Base-by-base conservation (phyloP, 1,284 basidiomycete species). In the Moesziomyces aphidis region DNA sequence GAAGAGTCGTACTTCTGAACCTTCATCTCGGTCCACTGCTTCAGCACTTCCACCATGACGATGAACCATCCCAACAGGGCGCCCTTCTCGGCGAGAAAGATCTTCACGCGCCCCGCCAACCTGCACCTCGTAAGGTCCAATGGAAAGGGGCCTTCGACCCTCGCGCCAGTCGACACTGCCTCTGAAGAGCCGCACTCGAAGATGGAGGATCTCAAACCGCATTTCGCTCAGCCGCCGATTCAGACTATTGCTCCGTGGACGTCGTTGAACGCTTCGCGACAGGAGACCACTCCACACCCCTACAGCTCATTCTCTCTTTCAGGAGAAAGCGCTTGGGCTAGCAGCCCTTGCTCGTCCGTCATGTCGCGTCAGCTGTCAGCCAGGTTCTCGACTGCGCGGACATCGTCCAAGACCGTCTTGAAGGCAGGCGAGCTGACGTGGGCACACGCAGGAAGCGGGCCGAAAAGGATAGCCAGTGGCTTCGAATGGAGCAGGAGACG, bases 81-180 rank as follows among this genome's bases (percentile, higher is more conserved):
- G 17, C 45, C 47, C 6, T 22, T 51, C 3, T 48, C 55, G 24
- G 48, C 65, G 1, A 54, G 48, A n/a, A 50, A 46, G 34, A 49
- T 50, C 43, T 68, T 68, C 44, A 31, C 44, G 17, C 65, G 65
- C 44, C 65, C 65, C 4, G 59, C 65, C 36, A 62, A 62, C 22
- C 48, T 68, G 21, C 59, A 62, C n/a, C 65, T 68, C 19, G 59
- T 51, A 9, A 62, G 55, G 60, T 55, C 65, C 0, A 39, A 55
- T 17, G 58, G 46, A 23, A 61, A 59, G 45, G 48, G 43, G 21
- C 31, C 44, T 21, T 55, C 53, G 17, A 24, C 31, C 6, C 15
- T 42, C 11, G 39, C 39, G 17, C 15, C 53, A 17, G 21, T 55
- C 21, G 21, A 19, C 8, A 39, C 49, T 21, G 26, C 43, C n/a